Conservation (phyloP, 2,329 filamentous ascomycete genomes). For the Fusarium hainanense region DNA sequence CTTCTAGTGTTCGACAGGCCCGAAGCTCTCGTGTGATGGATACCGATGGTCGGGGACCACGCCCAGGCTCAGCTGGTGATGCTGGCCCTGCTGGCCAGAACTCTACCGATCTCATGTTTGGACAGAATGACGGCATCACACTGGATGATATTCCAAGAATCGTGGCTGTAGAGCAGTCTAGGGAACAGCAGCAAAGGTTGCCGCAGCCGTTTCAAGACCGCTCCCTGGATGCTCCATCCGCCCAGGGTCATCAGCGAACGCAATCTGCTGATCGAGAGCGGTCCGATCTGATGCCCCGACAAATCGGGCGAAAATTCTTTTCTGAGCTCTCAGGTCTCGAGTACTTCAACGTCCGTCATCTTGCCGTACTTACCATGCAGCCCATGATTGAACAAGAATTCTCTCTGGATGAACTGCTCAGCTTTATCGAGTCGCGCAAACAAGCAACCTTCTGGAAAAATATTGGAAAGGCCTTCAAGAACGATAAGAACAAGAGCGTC, state of each 20-base stretch:
- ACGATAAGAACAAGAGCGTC: conserved; percentile 77
- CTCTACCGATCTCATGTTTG: conserved; percentile 84
- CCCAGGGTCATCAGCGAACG: conserved; percentile 75
- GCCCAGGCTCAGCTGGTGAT: conserved; percentile 77
- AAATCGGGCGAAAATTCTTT: conserved; percentile 82
- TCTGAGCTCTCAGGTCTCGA: conserved; percentile 95
- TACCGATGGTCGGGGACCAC: conserved; percentile 67
- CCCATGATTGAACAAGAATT: conserved; percentile 91
- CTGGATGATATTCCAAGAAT: conserved; percentile 97
- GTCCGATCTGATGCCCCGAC: conserved; percentile 65
- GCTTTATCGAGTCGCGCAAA: conserved; percentile 92
- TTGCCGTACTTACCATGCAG: conserved; percentile 95
- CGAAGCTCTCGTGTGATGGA: conserved; percentile 93
- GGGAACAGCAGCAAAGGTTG: conserved; percentile 82
- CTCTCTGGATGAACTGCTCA: conserved; percentile 90
- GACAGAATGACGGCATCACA: conserved; percentile 89
- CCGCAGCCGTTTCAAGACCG: conserved; percentile 37
- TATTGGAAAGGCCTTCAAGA: conserved; percentile 95
- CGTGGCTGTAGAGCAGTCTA: conserved; percentile 93
- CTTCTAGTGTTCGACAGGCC: conserved; percentile 90
- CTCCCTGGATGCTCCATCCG: conserved; percentile 56
- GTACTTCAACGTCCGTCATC: conserved; percentile 96
- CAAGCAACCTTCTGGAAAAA: conserved; percentile 96
- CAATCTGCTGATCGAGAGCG: conserved; percentile 65
- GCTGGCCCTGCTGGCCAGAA: conserved; percentile 59